A percentile compares a stretch with the other conserved stretches of the same genome.
Conservation (phyloP, 768 basidiomycete species). For the Boletus subparvulus region DNA sequence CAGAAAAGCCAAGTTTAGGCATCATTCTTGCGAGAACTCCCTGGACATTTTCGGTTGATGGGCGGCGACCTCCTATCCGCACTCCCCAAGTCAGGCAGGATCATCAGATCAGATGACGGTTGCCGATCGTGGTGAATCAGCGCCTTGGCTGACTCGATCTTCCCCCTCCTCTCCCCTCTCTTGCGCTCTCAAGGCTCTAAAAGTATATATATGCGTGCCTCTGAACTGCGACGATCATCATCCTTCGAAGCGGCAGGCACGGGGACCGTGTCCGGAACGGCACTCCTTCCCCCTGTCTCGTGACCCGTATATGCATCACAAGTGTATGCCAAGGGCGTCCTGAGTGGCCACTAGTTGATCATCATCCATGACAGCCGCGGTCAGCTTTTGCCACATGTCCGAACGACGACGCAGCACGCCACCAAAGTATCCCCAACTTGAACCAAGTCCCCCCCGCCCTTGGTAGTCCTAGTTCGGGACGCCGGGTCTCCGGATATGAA, state of each 20-base stretch:
- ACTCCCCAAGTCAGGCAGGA: neutral
- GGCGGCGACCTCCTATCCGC: constrained; percentile 8
- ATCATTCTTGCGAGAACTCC: neutral
- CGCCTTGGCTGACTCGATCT: neutral
- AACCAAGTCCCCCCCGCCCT: too few relatives aligned
- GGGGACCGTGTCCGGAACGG: neutral
- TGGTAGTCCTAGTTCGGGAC: neutral
- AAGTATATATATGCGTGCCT: neutral
- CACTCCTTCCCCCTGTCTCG: neutral
- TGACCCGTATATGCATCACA: too few relatives aligned
- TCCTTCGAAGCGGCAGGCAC: neutral
- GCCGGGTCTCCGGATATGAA: neutral
- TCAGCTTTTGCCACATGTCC: too few relatives aligned
- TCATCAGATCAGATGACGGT: neutral
- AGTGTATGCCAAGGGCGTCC: too few relatives aligned
- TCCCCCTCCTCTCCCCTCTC: too few relatives aligned
- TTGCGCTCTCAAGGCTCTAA: neutral
- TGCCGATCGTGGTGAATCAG: neutral
- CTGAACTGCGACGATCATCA: neutral
- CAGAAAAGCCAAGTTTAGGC: neutral
- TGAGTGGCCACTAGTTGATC: too few relatives aligned
- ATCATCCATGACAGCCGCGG: too few relatives aligned
- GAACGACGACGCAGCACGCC: too few relatives aligned
- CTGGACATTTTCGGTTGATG: neutral
- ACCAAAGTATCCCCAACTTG: too few relatives aligned